Base-by-base conservation (phyloP, 805 yeast genomes). In the Wickerhamomyces canadensis region DNA sequence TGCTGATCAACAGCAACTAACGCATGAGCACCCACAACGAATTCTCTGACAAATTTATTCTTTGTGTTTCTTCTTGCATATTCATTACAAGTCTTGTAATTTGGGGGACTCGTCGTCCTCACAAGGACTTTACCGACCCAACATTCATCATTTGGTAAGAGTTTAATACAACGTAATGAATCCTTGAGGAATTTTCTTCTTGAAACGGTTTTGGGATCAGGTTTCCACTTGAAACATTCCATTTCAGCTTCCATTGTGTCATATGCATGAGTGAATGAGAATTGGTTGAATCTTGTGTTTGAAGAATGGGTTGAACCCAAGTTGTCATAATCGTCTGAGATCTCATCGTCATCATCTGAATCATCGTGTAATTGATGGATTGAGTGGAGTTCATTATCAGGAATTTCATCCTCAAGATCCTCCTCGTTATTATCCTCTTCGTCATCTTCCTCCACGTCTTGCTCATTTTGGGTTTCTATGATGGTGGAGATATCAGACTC, bases 111-210 rank as follows among this genome's bases (percentile, higher is more conserved):
- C 3, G 68, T 54, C 3, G 69, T 67, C 42, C 64, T 64, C 23
- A 68, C 65, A 16, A 73, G 46, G 22, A 62, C 51, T 47, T 65
- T 72, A 31, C 76, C 73, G 17, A 69, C 56, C 83, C 84, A 78
- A 8, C 64, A 46, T 30, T 76, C 78, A 31, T 71, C 75, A 42
- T 64, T 63, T 1, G 69, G 61, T 36, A 78, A 60, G 4, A 80
- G 72, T 45, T 67, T 72, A 19, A 78, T 72, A 44, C 84, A 78
- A 33, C 81, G 67, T 24, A 77, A 52, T 14, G 79, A 69, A 51
- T 76, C 76, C 32, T 72, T 64, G 30, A 71, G 61, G 42, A 61
- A 63, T 41, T 70, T 72, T 22, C 68, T 58, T 33, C 62, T 54
- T 3, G 68, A 48, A 19, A 55, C 48, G 16, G 49, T 40, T 40